These are phyloP conservation scores for Dendrobium chrysotoxum DNA, from an alignment of 106 monocot species.

Conservation along the genomic window DNA sequence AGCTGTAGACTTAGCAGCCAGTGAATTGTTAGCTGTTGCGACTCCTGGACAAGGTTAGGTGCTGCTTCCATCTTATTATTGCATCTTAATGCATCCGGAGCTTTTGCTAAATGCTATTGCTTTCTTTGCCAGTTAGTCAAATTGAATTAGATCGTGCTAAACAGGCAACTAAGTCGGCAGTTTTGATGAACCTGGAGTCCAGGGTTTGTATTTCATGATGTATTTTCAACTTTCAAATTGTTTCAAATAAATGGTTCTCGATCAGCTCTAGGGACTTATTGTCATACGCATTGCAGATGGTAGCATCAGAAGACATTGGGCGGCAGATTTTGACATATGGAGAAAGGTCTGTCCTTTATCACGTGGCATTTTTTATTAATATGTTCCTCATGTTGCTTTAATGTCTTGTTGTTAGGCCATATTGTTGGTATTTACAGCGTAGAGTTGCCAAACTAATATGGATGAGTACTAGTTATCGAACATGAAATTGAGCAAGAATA, in stretches of 20 bases:
- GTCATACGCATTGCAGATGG: conserved; percentile 37
- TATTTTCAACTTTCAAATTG: background rate
- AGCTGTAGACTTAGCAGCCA: conserved; percentile 74
- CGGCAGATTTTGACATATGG: conserved; percentile 87
- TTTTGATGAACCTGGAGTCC: conserved; percentile 86
- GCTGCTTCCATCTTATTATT: background rate
- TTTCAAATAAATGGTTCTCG: background rate
- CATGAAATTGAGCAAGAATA: background rate
- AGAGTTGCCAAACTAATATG: too few relatives aligned
- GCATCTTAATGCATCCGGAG: background rate
- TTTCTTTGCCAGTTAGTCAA: conserved; percentile 48
- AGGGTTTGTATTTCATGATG: conserved; percentile 32
- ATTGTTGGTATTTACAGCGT: too few relatives aligned
- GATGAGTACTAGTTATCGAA: too few relatives aligned
- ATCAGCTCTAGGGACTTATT: background rate
- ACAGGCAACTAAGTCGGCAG: conserved; percentile 55
- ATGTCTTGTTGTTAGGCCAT: background rate
- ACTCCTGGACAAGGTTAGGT: conserved; percentile 75
- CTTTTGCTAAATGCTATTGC: background rate
- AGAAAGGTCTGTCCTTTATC: conserved; percentile 40
- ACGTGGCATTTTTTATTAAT: background rate
- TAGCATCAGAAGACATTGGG: conserved; percentile 85
- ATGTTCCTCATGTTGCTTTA: background rate
- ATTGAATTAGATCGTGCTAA: conserved; percentile 75
- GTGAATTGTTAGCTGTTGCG: conserved; percentile 66